Percentiles rank a stretch among this genome's conserved stretches.
phyloP scores from a whole-genome alignment of 257 asterid species.

The Coffea canephora region DNA sequence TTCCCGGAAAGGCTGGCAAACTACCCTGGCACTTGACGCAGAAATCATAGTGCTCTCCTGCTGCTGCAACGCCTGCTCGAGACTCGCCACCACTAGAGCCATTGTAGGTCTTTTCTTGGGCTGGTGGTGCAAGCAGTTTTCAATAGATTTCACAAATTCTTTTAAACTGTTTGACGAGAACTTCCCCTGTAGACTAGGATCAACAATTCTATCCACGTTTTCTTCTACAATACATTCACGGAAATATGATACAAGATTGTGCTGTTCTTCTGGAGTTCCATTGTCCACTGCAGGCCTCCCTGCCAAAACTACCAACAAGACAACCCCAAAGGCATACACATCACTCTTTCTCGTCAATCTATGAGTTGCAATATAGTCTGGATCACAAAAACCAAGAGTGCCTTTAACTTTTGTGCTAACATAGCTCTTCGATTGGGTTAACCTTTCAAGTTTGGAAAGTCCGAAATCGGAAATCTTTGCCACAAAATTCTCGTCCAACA shows the following conservation, averaged over 20 bases:
- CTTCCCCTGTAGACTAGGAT: constrained; percentile 2
- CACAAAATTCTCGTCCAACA: constrained; percentile 16
- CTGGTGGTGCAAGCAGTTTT: constrained; percentile 9
- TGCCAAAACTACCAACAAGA: constrained; percentile 18
- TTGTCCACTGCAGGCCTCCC: constrained; percentile 21
- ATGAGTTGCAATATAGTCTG: constrained; percentile 16
- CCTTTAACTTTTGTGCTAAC: constrained; percentile 19
- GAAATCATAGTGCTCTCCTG: neutral
- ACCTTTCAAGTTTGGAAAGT: constrained; percentile 14
- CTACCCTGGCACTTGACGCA: neutral
- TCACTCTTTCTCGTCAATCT: constrained; percentile 18
- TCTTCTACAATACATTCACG: constrained; percentile 8
- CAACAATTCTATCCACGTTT: neutral
- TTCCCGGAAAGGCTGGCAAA: neutral
- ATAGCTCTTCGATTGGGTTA: constrained; percentile 1
- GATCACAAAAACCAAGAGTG: constrained; percentile 20
- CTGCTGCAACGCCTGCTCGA: neutral
- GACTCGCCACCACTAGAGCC: constrained; percentile 21
- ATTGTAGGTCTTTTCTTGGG: constrained; percentile 25
- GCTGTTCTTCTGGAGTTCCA: neutral
- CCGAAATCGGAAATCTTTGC: constrained; percentile 31
- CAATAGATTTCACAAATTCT: constrained; percentile 4
- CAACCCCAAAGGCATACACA: constrained; percentile 28
- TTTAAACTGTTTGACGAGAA: neutral
- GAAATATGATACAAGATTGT: constrained; percentile 8